Percentiles rank a stretch among this genome's conserved stretches.
Conservation (phyloP, 495 filamentous ascomycete species). For the Corynascus novoguineensis region DNA sequence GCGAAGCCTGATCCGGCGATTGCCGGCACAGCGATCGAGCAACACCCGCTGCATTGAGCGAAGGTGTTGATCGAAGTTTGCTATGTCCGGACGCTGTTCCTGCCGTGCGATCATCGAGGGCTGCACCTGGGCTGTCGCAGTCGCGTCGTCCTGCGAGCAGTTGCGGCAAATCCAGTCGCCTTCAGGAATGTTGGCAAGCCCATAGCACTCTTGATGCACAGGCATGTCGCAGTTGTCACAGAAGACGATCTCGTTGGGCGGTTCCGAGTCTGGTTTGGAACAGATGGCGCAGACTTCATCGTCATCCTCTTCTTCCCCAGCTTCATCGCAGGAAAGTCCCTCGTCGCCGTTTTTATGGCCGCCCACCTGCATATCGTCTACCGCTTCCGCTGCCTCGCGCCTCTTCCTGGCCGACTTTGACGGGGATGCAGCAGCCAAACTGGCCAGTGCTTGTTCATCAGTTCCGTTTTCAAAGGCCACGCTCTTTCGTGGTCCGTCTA, state of each 20-base stretch:
- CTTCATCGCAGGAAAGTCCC: constrained; percentile 8
- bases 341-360: neutral
- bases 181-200: constrained; percentile 75
- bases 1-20: constrained; percentile 43
- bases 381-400: constrained; percentile 14
- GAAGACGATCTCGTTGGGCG: constrained; percentile 68
- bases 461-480: constrained; percentile 34
- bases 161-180: constrained; percentile 87
- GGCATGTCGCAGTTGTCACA: constrained; percentile 85
- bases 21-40: constrained; percentile 46
- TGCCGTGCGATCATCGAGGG: constrained; percentile 1
- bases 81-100: constrained; percentile 37
- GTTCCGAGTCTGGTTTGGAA: constrained; percentile 43
- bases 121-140: neutral
- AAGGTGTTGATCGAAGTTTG: constrained; percentile 48
- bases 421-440: constrained; percentile 1
- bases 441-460: constrained; percentile 24
- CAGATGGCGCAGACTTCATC: constrained; percentile 45
- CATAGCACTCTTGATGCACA: constrained; percentile 85
- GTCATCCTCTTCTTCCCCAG: constrained; percentile 27
- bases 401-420: constrained; percentile 9
- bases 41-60: constrained; percentile 42
- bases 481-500: constrained; percentile 30
- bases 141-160: constrained; percentile 47
- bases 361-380: constrained; percentile 10